Conservation (phyloP, 441 rosid genomes). For the Eutrema salsugineum region DNA sequence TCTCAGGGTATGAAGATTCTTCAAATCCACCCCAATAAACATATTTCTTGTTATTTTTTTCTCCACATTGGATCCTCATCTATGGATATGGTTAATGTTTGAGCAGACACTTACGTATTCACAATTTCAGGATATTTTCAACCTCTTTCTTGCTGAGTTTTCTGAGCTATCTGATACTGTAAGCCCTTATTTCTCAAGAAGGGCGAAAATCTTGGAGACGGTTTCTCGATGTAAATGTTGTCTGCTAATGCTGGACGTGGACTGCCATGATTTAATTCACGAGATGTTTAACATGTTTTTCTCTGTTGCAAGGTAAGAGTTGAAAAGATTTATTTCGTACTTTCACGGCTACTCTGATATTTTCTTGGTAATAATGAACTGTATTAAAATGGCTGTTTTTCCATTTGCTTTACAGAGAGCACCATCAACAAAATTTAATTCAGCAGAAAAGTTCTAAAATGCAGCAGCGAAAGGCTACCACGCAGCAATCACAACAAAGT, state of each 20-base stretch:
- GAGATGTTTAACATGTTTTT: conserved; percentile 81
- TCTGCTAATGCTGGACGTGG: conserved; percentile 73
- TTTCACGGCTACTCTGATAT: not conserved
- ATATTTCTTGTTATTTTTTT: not conserved
- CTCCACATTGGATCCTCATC: not conserved
- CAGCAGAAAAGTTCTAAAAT: conserved; percentile 14
- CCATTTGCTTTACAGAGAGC: conserved; percentile 47
- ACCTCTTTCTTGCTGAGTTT: conserved; percentile 57
- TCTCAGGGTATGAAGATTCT: conserved; percentile 52
- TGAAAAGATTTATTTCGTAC: not conserved
- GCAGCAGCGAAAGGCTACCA: conserved; percentile 27
- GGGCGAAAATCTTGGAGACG: conserved; percentile 83
- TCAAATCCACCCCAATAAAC: not conserved
- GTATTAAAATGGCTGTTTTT: conserved; percentile 7
- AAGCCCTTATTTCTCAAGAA: conserved; percentile 71
- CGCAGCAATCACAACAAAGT: conserved; percentile 35
- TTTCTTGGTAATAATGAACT: conserved; percentile 10
- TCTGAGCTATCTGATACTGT: conserved; percentile 60
- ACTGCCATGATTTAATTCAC: conserved; percentile 58
- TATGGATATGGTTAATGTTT: conserved; percentile 8
- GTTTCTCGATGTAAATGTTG: conserved; percentile 72
- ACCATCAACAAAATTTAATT: conserved; percentile 47
- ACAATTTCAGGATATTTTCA: conserved; percentile 62
- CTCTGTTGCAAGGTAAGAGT: conserved; percentile 67
- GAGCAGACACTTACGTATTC: not conserved